Conservation (phyloP, 257 asterid genomes). For the Echites panduratus region DNA sequence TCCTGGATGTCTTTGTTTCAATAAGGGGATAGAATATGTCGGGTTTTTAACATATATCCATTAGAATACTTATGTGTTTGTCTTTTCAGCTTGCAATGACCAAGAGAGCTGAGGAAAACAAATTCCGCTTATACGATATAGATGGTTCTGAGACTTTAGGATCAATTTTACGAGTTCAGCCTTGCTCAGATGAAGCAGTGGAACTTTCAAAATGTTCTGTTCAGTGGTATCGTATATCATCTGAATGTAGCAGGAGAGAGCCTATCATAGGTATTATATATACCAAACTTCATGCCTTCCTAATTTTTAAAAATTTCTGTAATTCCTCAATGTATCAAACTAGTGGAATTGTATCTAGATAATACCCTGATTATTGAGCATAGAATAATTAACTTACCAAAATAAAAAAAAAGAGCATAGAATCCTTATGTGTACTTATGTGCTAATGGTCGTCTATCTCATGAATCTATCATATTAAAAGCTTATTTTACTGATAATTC, state of each 20-base stretch:
- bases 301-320: not conserved
- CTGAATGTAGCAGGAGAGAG: constrained; percentile 92
- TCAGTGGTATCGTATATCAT: constrained; percentile 90
- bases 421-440: too few relatives aligned
- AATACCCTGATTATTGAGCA: not conserved
- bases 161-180: constrained; percentile 66
- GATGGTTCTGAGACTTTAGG: constrained; percentile 64
- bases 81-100: constrained; percentile 60
- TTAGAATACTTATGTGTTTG: constrained; percentile 11
- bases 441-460: not conserved
- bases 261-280: constrained; percentile 61
- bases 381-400: not conserved
- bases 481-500: not conserved
- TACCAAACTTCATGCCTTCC: not conserved
- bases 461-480: too few relatives aligned
- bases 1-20: not conserved
- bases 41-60: not conserved
- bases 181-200: constrained; percentile 59
- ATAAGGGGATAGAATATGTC: not conserved
- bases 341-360: not conserved
- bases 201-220: constrained; percentile 73
- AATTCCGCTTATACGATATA: constrained; percentile 39
- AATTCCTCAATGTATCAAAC: not conserved
- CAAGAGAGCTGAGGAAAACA: constrained; percentile 59
- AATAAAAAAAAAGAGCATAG: too few relatives aligned